phyloP scores from a whole-genome alignment of 257 asterid species.

The Salvia rosmarinus region DNA sequence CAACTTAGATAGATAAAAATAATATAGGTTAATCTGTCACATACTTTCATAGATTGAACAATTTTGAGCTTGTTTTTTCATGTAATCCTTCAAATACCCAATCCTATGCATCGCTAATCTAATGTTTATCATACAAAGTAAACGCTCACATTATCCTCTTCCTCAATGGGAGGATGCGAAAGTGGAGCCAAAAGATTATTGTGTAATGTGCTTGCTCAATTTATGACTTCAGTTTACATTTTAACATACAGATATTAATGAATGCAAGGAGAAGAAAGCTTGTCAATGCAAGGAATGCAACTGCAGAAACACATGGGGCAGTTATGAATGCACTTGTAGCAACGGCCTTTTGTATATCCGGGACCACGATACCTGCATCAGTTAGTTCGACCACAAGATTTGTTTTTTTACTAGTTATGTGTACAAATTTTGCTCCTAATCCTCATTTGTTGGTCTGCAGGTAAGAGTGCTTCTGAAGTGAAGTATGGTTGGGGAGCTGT shows the following conservation, averaged over 20 bases:
- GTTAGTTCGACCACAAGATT: conserved; percentile 45
- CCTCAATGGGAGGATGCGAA: neutral
- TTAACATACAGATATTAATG: conserved; percentile 60
- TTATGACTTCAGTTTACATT: conserved; percentile 22
- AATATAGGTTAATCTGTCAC: too few species aligned
- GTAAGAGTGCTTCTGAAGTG: conserved; percentile 59
- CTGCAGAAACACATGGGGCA: conserved; percentile 88
- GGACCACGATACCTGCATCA: conserved; percentile 92
- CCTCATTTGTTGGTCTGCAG: conserved; percentile 40
- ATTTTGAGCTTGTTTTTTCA: too few species aligned
- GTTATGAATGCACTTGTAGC: conserved; percentile 77
- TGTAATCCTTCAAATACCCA: too few species aligned
- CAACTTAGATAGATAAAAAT: too few species aligned
- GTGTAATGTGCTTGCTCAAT: conserved; percentile 7
- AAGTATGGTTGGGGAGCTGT: conserved; percentile 75
- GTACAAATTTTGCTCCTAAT: neutral
- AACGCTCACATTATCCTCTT: neutral
- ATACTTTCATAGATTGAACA: too few species aligned
- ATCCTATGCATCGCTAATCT: too few species aligned
- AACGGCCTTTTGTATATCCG: conserved; percentile 68
- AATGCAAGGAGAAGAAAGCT: conserved; percentile 81
- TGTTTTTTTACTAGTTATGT: neutral
- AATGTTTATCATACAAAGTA: too few species aligned
- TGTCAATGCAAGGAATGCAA: conserved; percentile 87
- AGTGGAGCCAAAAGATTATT: conserved; percentile 10